Evolutionary conservation across 2,329 filamentous ascomycete species (phyloP).

Genomic region (Colletotrichum sp.): DNA sequence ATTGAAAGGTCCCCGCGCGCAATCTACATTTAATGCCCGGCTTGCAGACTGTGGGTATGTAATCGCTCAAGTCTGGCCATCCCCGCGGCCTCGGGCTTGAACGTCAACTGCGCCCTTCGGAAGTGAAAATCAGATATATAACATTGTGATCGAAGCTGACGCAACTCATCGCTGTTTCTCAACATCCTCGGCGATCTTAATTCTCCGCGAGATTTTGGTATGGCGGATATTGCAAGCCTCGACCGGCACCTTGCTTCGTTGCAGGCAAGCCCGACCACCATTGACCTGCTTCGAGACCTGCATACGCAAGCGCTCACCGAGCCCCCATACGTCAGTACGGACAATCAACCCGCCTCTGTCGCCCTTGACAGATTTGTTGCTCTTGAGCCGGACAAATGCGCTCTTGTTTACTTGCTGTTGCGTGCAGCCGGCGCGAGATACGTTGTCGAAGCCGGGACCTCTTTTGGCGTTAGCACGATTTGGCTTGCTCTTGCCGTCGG

Average conservation of each 20-base stretch:
- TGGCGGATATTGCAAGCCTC: constrained; percentile 6
- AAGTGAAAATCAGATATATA: neutral
- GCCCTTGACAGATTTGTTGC: constrained; percentile 60
- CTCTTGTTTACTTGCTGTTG: constrained; percentile 59
- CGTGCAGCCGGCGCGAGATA: constrained; percentile 51
- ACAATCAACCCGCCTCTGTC: constrained; percentile 6
- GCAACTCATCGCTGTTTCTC: neutral
- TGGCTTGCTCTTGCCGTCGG: constrained; percentile 64
- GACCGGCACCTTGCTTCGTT: constrained; percentile 34
- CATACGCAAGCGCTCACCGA: constrained; percentile 35
- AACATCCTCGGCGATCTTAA: neutral
- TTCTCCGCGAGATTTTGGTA: neutral
- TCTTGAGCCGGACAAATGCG: constrained; percentile 62
- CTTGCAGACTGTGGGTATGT: neutral
- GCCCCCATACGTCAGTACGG: constrained; percentile 31
- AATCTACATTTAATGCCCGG: neutral
- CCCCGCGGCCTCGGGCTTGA: neutral
- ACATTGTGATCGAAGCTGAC: neutral
- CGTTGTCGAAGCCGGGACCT: constrained; percentile 65
- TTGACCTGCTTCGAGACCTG: constrained; percentile 31
- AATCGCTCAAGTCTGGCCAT: neutral
- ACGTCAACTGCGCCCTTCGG: neutral
- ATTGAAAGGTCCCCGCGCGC: neutral
- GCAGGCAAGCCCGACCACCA: constrained; percentile 27
- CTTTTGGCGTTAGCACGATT: constrained; percentile 66